Percentiles rank a stretch among this genome's conserved stretches.
These are phyloP conservation scores for Zizania palustris DNA, from an alignment of 202 grass and related monocot genomes.

Conservation along the genomic window DNA sequence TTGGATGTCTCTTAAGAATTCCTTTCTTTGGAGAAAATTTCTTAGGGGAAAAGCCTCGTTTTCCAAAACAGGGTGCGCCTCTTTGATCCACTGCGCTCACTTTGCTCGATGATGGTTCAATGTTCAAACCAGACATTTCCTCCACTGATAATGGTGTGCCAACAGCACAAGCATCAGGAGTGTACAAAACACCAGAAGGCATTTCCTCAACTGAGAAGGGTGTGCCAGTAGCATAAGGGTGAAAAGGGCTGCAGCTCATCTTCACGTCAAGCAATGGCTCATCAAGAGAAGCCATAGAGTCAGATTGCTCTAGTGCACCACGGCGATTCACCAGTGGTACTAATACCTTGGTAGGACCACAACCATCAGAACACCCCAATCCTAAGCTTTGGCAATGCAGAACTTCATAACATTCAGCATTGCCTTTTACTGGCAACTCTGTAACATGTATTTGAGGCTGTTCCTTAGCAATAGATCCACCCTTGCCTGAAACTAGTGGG, in stretches of 20 bases:
- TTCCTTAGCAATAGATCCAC: conserved; percentile 21
- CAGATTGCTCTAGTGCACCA: conserved; percentile 7
- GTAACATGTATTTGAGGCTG: conserved; percentile 31
- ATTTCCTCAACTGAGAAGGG: conserved; percentile 59
- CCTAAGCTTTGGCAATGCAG: conserved; percentile 19
- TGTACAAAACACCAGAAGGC: conserved; percentile 37
- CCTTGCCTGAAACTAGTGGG: conserved; percentile 5
- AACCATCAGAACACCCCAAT: conserved; percentile 28
- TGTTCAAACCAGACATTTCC: conserved; percentile 45
- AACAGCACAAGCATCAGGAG: conserved; percentile 3
- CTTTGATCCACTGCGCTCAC: not conserved
- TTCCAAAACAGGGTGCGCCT: conserved; percentile 29
- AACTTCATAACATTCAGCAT: conserved; percentile 27
- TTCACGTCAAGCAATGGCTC: conserved; percentile 38
- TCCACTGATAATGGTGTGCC: conserved; percentile 50
- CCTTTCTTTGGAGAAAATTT: conserved; percentile 62
- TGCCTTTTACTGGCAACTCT: conserved; percentile 21
- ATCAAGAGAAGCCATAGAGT: conserved; percentile 42
- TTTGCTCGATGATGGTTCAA: conserved; percentile 39
- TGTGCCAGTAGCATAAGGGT: conserved; percentile 39
- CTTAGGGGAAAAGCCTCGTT: conserved; percentile 34
- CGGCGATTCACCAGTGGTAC: not conserved
- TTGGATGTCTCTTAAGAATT: conserved; percentile 67
- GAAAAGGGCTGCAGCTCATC: conserved; percentile 41
- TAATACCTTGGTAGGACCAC: conserved; percentile 27